A percentile compares a stretch with the other conserved stretches of the same genome.
These are phyloP conservation scores for Diphasiastrum complanatum DNA, from an alignment of 83 land plant genomes.

Conservation along the genomic window DNA sequence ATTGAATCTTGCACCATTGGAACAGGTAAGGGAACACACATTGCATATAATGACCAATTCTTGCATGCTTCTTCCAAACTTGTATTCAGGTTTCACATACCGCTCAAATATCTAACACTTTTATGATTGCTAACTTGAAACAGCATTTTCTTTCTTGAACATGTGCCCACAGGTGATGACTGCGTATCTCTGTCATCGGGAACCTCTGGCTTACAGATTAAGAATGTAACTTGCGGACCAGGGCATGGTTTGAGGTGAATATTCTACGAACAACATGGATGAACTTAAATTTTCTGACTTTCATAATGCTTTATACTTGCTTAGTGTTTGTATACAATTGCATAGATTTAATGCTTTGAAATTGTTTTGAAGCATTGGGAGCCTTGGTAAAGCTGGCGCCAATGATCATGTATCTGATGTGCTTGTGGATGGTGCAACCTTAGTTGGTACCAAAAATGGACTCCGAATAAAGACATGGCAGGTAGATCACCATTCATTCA, in stretches of 20 bases:
- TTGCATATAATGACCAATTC: background rate
- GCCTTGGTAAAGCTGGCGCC: conserved; percentile 8
- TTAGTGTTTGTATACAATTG: background rate
- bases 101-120: background rate
- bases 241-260: conserved; percentile 48
- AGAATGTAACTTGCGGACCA: conserved; percentile 36
- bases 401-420: conserved; percentile 15
- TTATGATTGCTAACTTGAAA: background rate
- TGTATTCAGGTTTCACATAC: background rate
- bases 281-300: too few species aligned
- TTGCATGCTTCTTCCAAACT: too few species aligned
- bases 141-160: background rate
- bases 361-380: conserved; percentile 8
- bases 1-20: conserved; percentile 19
- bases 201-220: conserved; percentile 20
- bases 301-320: background rate
- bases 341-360: background rate
- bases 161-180: conserved; percentile 36
- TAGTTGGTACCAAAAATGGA: conserved; percentile 16
- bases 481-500: background rate
- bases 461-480: conserved; percentile 21
- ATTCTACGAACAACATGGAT: background rate
- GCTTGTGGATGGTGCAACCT: conserved; percentile 12
- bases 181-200: conserved; percentile 35
- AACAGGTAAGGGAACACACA: conserved; percentile 11